Evolutionary conservation across 331 rosid genomes (phyloP).

Genomic region (Quercus phellos): DNA sequence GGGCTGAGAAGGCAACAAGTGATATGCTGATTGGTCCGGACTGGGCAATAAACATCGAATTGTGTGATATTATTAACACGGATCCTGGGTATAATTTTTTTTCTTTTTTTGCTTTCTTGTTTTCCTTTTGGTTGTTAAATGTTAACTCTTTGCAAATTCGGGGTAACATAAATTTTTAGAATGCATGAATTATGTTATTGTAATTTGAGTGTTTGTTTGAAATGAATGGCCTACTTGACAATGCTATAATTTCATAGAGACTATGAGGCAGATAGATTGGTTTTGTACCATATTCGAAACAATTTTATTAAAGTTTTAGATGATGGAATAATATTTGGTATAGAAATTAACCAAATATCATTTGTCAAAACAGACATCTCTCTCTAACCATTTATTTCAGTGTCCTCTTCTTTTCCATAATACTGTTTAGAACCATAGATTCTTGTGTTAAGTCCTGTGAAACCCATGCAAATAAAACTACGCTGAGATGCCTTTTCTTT

Average conservation of each 20-base stretch:
- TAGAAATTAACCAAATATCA: neutral
- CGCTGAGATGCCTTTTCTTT: neutral
- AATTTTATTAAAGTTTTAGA: neutral
- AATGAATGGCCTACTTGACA: slow-evolving; percentile 6
- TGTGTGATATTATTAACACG: slow-evolving; percentile 77
- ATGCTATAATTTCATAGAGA: neutral
- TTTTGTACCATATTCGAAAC: neutral
- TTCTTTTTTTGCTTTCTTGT: neutral
- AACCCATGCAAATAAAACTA: neutral
- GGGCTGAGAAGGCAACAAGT: slow-evolving; percentile 88
- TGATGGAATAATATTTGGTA: neutral
- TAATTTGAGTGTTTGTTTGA: neutral
- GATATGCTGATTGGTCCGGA: slow-evolving; percentile 87
- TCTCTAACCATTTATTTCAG: neutral
- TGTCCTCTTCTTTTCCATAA: neutral
- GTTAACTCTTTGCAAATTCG: neutral
- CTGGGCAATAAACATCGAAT: slow-evolving; percentile 87
- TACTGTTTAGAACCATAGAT: neutral
- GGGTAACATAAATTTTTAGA: neutral
- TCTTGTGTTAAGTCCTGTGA: neutral
- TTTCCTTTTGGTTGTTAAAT: neutral
- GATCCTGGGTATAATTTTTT: slow-evolving; percentile 61
- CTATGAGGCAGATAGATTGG: neutral
- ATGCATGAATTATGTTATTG: neutral
- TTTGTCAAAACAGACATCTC: neutral